These are phyloP conservation scores for Periconia digitata DNA, from an alignment of 2,329 filamentous ascomycete species.

Conservation along the genomic window DNA sequence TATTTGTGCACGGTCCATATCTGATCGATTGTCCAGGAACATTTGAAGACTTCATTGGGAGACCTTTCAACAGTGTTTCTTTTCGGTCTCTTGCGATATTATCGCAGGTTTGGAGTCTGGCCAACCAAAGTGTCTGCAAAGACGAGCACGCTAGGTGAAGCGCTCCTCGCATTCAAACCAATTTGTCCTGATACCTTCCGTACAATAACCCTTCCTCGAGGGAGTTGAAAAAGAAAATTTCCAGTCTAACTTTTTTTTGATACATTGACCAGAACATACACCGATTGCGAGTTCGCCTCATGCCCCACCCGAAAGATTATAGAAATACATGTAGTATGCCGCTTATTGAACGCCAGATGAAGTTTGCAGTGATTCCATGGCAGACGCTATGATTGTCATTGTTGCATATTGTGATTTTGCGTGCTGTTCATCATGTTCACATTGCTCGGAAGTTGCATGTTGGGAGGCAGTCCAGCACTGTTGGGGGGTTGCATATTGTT, in stretches of 20 bases:
- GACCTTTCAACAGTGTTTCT: too few relatives aligned
- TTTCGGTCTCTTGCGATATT: too few relatives aligned
- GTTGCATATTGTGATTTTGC: constrained; percentile 8
- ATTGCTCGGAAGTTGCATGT: constrained; percentile 13
- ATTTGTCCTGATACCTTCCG: neutral
- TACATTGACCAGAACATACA: too few relatives aligned
- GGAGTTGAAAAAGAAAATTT: neutral
- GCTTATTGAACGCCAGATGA: constrained; percentile 2
- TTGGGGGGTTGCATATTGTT: constrained; percentile 26
- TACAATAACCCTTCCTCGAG: neutral
- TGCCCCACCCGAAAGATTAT: constrained; percentile 11
- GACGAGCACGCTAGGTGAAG: too few relatives aligned
- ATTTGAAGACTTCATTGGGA: too few relatives aligned
- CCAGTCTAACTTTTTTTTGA: neutral
- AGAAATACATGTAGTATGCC: constrained; percentile 12
- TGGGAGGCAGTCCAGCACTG: constrained; percentile 15
- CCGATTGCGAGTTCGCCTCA: neutral
- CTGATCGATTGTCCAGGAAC: neutral
- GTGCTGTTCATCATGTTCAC: constrained; percentile 6
- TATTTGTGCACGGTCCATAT: neutral
- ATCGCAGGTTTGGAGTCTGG: too few relatives aligned
- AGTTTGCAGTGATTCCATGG: neutral
- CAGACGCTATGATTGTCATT: constrained; percentile 4
- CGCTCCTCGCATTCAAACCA: too few relatives aligned
- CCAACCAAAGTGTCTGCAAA: too few relatives aligned